Percentiles rank a stretch among this genome's conserved stretches.
These are phyloP conservation scores for Colletotrichum higginsianum DNA, from an alignment of 2,329 filamentous ascomycete genomes.

Conservation along the genomic window DNA sequence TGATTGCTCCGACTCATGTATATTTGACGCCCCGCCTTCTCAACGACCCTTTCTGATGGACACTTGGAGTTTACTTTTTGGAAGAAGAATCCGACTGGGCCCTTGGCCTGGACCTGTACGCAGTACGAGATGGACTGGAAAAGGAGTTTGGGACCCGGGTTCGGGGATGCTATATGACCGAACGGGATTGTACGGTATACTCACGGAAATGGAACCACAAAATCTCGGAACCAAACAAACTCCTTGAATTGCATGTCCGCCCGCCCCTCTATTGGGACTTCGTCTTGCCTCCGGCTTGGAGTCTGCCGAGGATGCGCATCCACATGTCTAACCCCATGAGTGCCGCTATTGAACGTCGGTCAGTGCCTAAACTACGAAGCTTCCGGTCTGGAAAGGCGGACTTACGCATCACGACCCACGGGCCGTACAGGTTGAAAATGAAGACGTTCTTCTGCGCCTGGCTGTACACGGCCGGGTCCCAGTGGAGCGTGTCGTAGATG, in stretches of 20 bases:
- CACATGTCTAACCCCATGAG: constrained; percentile 71
- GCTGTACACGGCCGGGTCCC: constrained; percentile 63
- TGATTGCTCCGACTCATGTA: constrained; percentile 39
- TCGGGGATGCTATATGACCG: constrained; percentile 1
- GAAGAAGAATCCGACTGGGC: neutral
- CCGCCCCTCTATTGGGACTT: constrained; percentile 54
- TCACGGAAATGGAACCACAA: constrained; percentile 21
- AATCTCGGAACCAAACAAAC: no score
- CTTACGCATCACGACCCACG: constrained; percentile 69
- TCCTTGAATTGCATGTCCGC: constrained; percentile 25
- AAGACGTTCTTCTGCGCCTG: constrained; percentile 61
- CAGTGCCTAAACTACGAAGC: neutral
- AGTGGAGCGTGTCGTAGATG: constrained; percentile 64
- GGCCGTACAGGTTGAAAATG: constrained; percentile 65
- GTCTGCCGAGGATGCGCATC: constrained; percentile 61
- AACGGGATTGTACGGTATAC: constrained; percentile 32
- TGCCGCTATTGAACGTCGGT: constrained; percentile 55
- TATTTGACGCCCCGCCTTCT: neutral
- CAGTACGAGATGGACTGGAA: constrained; percentile 27
- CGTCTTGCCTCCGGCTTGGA: constrained; percentile 50
- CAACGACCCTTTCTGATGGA: constrained; percentile 5
- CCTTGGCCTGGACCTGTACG: constrained; percentile 7
- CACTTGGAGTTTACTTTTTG: constrained; percentile 22
- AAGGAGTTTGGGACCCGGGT: constrained; percentile 32
- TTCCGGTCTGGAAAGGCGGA: constrained; percentile 27